Evolutionary conservation across 139 green algal genomes (phyloP).

Genomic region (Coelastrella sp.): DNA sequence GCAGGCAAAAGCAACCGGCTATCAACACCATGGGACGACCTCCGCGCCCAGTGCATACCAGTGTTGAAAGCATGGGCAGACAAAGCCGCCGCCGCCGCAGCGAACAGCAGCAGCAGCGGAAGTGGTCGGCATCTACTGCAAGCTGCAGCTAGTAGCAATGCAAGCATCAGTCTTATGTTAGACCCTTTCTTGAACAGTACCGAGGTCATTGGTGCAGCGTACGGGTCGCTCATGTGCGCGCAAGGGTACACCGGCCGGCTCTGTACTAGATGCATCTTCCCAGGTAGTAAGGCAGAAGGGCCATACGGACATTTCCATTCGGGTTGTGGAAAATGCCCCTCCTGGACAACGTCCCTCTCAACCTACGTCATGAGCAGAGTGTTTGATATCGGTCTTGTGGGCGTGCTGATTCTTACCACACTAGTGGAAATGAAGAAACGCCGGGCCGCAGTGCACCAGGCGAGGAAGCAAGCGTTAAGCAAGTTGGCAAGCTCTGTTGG

Average conservation of each 20-base stretch:
- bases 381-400: neutral
- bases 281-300: neutral
- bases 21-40: neutral
- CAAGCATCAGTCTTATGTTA: neutral
- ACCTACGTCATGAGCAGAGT: neutral
- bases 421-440: constrained; percentile 27
- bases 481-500: neutral
- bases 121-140: neutral
- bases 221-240: neutral
- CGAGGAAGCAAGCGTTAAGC: neutral
- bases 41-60: neutral
- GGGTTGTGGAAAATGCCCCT: constrained; percentile 23
- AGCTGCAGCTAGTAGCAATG: neutral
- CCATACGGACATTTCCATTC: constrained; percentile 8
- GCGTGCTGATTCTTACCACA: constrained; percentile 25
- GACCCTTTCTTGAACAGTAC: neutral
- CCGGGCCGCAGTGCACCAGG: neutral
- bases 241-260: constrained; percentile 14
- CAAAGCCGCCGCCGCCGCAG: neutral
- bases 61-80: neutral
- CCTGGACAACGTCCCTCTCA: neutral
- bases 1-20: neutral
- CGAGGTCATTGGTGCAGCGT: neutral
- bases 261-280: constrained; percentile 25
- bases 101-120: neutral